Conservation (phyloP, 805 yeast species). For the Candida hispaniensis region DNA sequence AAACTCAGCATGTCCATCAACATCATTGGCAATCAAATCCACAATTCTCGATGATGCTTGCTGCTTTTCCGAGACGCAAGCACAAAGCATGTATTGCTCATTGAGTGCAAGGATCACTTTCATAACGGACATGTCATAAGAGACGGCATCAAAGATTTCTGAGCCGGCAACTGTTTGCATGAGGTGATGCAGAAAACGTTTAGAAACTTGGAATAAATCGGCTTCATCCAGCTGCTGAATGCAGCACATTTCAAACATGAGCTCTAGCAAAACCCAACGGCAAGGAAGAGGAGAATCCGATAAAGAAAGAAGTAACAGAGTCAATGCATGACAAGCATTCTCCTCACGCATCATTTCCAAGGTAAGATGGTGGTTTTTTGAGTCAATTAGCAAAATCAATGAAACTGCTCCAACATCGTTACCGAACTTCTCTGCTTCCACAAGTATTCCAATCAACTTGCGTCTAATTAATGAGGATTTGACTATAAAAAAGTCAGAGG, state of each 20-base stretch:
- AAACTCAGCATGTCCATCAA: constrained; percentile 40
- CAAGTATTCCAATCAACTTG: constrained; percentile 30
- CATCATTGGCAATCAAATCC: constrained; percentile 39
- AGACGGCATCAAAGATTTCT: constrained; percentile 22
- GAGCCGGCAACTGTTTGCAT: constrained; percentile 36
- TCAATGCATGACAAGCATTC: constrained; percentile 38
- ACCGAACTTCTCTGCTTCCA: constrained; percentile 22
- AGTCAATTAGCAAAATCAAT: constrained; percentile 37
- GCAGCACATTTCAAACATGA: constrained; percentile 46
- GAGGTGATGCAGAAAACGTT: constrained; percentile 38
- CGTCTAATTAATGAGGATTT: constrained; percentile 37
- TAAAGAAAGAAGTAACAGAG: constrained; percentile 36
- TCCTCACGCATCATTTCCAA: constrained; percentile 40
- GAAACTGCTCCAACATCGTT: constrained; percentile 34
- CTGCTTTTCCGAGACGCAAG: constrained; percentile 10
- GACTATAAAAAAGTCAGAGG: constrained; percentile 46
- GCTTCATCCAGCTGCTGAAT: constrained; percentile 35
- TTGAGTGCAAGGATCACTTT: constrained; percentile 63
- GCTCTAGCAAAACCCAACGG: constrained; percentile 38
- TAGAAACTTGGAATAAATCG: constrained; percentile 36
- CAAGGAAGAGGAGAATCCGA: constrained; percentile 31
- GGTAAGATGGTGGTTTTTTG: constrained; percentile 34
- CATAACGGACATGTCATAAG: constrained; percentile 53
- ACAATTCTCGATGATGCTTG: constrained; percentile 40
- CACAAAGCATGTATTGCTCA: constrained; percentile 71